These are phyloP conservation scores for Didymella pomorum DNA, from an alignment of 2,329 filamentous ascomycete species.

Conservation along the genomic window DNA sequence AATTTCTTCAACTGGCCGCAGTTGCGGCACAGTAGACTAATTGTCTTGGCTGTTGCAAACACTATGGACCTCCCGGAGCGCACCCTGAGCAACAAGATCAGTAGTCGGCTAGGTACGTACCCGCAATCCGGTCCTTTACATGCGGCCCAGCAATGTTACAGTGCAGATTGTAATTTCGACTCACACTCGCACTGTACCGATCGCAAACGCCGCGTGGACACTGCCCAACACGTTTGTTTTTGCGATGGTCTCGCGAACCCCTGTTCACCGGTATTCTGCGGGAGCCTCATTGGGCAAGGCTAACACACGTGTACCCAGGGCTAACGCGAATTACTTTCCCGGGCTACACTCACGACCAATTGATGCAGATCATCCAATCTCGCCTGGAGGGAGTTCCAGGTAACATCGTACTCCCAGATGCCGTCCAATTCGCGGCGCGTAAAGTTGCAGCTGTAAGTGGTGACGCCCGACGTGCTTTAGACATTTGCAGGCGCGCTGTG, in stretches of 20 bases:
- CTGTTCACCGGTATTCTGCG: constrained; percentile 23
- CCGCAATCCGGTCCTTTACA: constrained; percentile 4
- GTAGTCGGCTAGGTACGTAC: constrained; percentile 69
- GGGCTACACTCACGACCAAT: constrained; percentile 94
- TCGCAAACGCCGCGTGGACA: constrained; percentile 28
- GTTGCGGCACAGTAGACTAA: constrained; percentile 86
- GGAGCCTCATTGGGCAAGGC: constrained; percentile 34
- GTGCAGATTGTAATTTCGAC: constrained; percentile 11
- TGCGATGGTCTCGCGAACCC: constrained; percentile 28
- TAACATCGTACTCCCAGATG: constrained; percentile 89
- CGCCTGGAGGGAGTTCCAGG: constrained; percentile 87
- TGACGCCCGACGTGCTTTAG: constrained; percentile 88
- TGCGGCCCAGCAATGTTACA: constrained; percentile 15
- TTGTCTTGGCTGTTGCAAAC: constrained; percentile 96
- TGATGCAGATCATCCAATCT: constrained; percentile 98
- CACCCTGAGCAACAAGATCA: constrained; percentile 98
- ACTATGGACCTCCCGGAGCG: constrained; percentile 98
- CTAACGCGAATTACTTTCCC: constrained; percentile 96
- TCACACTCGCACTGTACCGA: constrained; percentile 27
- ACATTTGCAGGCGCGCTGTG: constrained; percentile 94
- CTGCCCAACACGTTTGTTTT: constrained; percentile 26
- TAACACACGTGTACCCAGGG: constrained; percentile 55
- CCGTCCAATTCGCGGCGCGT: constrained; percentile 92
- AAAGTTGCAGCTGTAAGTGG: constrained; percentile 97
- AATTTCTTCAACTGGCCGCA: constrained; percentile 99